Evolutionary conservation across 805 yeast genomes (phyloP), one percentile per base, ranked within the genome.

Genomic region (Candida pseudofarinosa): DNA sequence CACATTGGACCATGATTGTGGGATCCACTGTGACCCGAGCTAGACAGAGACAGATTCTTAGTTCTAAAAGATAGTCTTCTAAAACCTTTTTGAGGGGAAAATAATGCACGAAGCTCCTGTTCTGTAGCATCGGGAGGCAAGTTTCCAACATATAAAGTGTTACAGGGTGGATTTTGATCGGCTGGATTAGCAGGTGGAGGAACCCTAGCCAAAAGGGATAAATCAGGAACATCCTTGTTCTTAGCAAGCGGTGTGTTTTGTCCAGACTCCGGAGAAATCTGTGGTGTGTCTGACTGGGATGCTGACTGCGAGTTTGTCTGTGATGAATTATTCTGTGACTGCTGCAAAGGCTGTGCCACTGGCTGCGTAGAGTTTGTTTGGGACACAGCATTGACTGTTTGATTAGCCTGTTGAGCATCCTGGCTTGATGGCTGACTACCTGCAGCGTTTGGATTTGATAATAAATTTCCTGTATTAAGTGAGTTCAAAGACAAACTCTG

Each of bases 151-250:
- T 93, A 93, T 43, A 93, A 71, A 0, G 99, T 93, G 62, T 93
- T 93, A 68, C 99, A 93, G 5, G 99, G 99, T 3, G 99, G 98
- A 59, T 93, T 93, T 66, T 93, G 99, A 64, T 93, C 99, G 2
- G 99, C 98, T 4, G 99, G 99, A 57, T 91, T 91, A 1, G 96
- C 96, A 4, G 95, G 95, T 3, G 91, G 89, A 12, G 93, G 95
- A 23, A 86, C 89, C 50, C 88, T 68, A 0, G 91, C 89, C 38
- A 86, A 65, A 37, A 85, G 67, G 0, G 89, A 82, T 48, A 85
- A 69, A 58, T 85, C 93, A 0, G 82, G 82, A 12, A 67, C 76
- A 70, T 65, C 70, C 42, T 66, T 65, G 15, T 57, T 45, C 17
- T 33, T 37, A 14, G 45, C 34, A 4, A 47, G 26, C 16, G 56